A percentile compares a stretch with the other conserved stretches of the same genome.
Conservation (phyloP, 2,329 filamentous ascomycete species). For the Laburnicola sp. region DNA sequence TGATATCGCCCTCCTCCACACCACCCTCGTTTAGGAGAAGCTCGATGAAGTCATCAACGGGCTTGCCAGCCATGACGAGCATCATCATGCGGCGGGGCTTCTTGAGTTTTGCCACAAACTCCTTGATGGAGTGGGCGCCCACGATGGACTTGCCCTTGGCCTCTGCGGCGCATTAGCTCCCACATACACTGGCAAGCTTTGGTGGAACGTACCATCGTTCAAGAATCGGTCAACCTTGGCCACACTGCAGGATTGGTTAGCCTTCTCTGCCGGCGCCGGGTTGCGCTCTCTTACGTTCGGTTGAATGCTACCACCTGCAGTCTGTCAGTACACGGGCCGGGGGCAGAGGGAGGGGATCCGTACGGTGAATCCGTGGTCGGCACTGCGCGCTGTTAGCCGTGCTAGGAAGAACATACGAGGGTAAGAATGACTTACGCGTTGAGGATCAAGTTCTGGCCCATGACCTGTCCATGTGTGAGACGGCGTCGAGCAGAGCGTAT, state of each 20-base stretch:
- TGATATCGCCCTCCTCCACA: conserved; percentile 74
- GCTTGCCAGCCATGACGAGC: conserved; percentile 96
- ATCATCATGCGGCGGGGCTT: conserved; percentile 96
- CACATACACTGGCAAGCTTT: conserved; percentile 48
- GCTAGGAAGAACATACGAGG: conserved; percentile 15
- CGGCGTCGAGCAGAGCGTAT: conserved; percentile 3
- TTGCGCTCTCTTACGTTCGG: conserved; percentile 64
- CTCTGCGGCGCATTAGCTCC: conserved; percentile 45
- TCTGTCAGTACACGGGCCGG: conserved; percentile 20
- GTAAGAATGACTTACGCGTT: conserved; percentile 49
- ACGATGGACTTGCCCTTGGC: conserved; percentile 82
- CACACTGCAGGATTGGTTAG: conserved; percentile 54
- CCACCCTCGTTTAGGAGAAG: conserved; percentile 66
- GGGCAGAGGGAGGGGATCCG: conserved; percentile 4
- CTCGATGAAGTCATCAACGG: conserved; percentile 99
- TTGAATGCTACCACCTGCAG: conserved; percentile 82
- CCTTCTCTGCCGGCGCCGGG: conserved; percentile 4
- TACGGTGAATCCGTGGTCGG: conserved; percentile 75
- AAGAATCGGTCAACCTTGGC: conserved; percentile 97
- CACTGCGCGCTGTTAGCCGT: conserved; percentile 41
- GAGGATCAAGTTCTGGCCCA: conserved; percentile 60
- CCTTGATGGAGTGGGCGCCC: conserved; percentile 88
- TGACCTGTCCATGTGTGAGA: conserved; percentile 40
- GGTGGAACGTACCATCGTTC: conserved; percentile 59
- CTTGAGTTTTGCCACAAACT: conserved; percentile 97